Evolutionary conservation across 169 alveolate genomes (phyloP), one percentile per base, ranked within the genome.

Genomic region (Toxoplasma gondii): DNA sequence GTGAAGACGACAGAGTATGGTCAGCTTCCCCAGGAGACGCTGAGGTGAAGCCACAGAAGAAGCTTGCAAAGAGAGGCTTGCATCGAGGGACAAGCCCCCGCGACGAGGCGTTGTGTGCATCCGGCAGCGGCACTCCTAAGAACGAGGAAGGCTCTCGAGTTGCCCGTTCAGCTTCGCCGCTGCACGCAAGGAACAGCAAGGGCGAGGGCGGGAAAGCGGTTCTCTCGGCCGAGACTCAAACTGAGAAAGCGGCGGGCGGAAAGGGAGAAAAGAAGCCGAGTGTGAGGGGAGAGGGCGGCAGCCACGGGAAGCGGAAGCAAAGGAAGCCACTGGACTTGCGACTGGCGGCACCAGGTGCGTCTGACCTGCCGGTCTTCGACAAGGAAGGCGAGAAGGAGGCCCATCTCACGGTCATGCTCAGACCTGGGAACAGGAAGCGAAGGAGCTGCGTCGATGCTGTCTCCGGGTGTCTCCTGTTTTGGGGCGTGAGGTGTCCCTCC

Each of bases 391-490:
- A 78, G 24, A 9, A 78, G 22, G 86, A 78, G 1, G 86, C 22
- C 22, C 43, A 78, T n/a, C 49, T 78, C n/a, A 45, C 86, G 29
- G 45, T 78, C 86, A 78, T 78, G 86, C 45, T 78, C 39, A n/a
- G 22, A 78, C 86, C 45, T 27, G 86, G 86, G 24, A 78, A 38
- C 86, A 7, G 86, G 45, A 78, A 38, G n/a, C 86, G 86, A 10
- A 83, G 93, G 58, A 27, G 83, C 54, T 69, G 78, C 39, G 64
- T 88, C 38, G 93, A 88, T 41, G 24, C 82, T 24, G 54, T 31
- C 19, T 41, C 93, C 24, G 82, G 93, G 34, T 16, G 93, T 24
- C 64, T 88, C 53, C 93, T 88, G 1, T 88, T 49, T 49, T 88
- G 93, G 93, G 93, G 70, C 41, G 83, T 36, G 39, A 81, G 86